Base-by-base conservation (phyloP, 495 filamentous ascomycete genomes). In the Saxophila tyrrhenica region DNA sequence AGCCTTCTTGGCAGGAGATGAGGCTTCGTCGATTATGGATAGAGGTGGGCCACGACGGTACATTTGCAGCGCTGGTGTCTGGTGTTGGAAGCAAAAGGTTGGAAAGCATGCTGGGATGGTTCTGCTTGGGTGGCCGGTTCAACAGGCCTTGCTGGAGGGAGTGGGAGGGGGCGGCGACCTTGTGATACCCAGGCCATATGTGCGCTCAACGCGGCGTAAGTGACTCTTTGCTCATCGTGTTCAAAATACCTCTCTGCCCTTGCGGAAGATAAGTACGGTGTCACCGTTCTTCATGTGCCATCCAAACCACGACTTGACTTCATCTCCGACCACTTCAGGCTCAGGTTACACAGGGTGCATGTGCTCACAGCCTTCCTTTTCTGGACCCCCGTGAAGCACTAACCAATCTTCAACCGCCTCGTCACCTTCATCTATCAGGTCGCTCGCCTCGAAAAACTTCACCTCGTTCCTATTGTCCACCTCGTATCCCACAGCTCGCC, bases 1-100 rank as follows among this genome's bases (percentile, higher is more conserved):
- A 91, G 80, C 43, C 77, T 95, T 23, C 71, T 95, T 38, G 84
- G 86, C 65, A 75, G 82, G 63, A 61, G 70, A 50, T 35, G 29
- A 35, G 13, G 5, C 29, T 13, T 13, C 29, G 5, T 7, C 8
- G 41, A 17, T 8, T 3, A 20, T 48, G 48, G 38, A 57, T 25
- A 44, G 60, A 58, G 43, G 8, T 43, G 7, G 22, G 13, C 11
- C n/a, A n/a, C n/a, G n/a, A 19, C n/a, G 38, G 45, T 19, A 29
- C 13, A 22, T 16, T 23, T 39, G 39, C 29, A 35, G 29, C 29
- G 29, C 11, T 25, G 25, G 22, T 52, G 35, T 45, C 16, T 42
- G 42, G 46, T 13, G 29, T 35, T 35, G 29, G 29, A 7, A 13
- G 13, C 5, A 35, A 20, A 7, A 20, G 29, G 2, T 41, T 55